Base-by-base conservation (phyloP, 208 protist genomes). In the Endotrypanum monterogeii region DNA sequence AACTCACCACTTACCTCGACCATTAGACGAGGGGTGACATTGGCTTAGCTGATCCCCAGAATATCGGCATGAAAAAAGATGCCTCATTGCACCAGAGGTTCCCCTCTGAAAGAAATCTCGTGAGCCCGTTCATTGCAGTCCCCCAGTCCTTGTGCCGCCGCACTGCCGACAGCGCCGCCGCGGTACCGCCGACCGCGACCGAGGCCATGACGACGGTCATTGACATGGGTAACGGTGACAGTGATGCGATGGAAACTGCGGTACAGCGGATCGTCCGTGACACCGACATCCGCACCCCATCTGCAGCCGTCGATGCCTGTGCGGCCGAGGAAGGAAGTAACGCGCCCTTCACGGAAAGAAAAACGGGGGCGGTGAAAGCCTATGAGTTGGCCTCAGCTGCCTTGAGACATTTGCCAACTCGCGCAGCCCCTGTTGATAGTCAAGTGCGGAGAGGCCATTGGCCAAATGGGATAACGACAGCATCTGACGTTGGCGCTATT, bases 191-290 rank as follows among this genome's bases (percentile, higher is more conserved):
- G n/a, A 30, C 28, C 23, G 9, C 60, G 35, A 44, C 60, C 18
- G 60, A 30, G 23, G 25, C 37, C 14, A n/a, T 12, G 63, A 54
- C 63, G 44, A 68, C 63, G 35, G 63, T 68, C 41, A 68, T 68
- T 37, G 44, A 54, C 63, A 68, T 68, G 63, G 18, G 32, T 44
- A 25, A 1, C 20, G 7, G 35, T 44, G 60, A 65, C 20, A 37
- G 44, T 23, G 60, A 65, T 23, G 60, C 25, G 18, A 28, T 46
- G 5, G 1, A 41, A 2, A 65, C 23, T 30, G 18, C 23, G 25
- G 35, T 14, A 25, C 35, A 65, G 25, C 12, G 35, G 37, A 37
- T 48, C 9, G 60, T 14, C 3, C 23, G 14, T 44, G 60, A 16
- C 60, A 7, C 57, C 39, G n/a, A 2, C 57, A 41, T 32, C 16